Evolutionary conservation across 192 early-diverging fungal genomes (phyloP).

Genomic region (Coemansia brasiliensis): DNA sequence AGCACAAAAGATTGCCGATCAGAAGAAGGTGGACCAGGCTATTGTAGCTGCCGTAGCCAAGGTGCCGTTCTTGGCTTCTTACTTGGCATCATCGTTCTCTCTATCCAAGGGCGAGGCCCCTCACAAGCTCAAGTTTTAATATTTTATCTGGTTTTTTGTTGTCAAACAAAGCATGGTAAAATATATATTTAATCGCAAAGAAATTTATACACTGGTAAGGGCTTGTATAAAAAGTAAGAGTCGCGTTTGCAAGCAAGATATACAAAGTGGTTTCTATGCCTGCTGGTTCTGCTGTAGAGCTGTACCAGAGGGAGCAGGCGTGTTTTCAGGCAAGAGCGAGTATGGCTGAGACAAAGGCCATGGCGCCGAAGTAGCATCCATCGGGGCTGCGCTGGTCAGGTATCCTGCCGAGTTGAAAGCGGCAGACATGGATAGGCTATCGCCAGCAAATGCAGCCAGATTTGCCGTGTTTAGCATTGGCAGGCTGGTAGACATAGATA

Average conservation of each 20-base stretch:
- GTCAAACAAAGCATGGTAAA: background rate
- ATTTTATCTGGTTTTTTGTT: conserved; percentile 12
- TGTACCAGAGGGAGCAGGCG: conserved; percentile 3
- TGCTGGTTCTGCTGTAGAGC: conserved; percentile 9
- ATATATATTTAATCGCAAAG: background rate
- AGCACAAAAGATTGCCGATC: conserved; percentile 79
- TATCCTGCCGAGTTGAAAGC: conserved; percentile 28
- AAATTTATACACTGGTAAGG: background rate
- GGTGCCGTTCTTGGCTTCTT: conserved; percentile 82
- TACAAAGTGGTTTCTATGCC: conserved; percentile 4
- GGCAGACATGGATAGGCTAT: conserved; percentile 25
- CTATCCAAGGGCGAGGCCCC: conserved; percentile 96
- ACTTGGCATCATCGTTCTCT: conserved; percentile 87
- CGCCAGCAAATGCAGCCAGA: conserved; percentile 20
- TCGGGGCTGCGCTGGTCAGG: conserved; percentile 12
- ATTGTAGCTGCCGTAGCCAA: conserved; percentile 79
- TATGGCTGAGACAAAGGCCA: conserved; percentile 30
- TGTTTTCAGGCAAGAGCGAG: conserved; percentile 12
- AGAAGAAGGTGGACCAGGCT: conserved; percentile 87
- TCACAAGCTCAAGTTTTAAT: conserved; percentile 96
- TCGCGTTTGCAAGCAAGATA: conserved; percentile 1
- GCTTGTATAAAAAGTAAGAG: conserved; percentile 1
- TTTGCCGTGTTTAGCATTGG: conserved; percentile 41
- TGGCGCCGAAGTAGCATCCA: conserved; percentile 8
- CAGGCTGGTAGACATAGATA: conserved; percentile 8